Conservation (phyloP, 176 grass and related monocot species). For the Puya raimondii region DNA sequence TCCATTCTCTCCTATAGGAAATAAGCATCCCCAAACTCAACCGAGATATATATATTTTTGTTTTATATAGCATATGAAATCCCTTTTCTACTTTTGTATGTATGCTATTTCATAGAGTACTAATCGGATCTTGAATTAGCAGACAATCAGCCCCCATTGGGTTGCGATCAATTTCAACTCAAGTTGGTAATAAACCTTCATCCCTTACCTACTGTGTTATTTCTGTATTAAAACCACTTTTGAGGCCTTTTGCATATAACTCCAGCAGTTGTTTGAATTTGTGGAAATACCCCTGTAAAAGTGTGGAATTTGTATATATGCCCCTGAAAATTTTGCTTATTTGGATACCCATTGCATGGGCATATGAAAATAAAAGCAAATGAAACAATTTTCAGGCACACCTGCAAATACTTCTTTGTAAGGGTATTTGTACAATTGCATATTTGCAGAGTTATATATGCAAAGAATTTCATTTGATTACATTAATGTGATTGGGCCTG, state of each 20-base stretch:
- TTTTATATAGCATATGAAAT: slow-evolving; percentile 6
- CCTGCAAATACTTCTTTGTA: too few relatives aligned
- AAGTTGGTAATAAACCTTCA: slow-evolving; percentile 45
- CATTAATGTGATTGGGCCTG: background rate
- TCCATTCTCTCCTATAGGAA: too few relatives aligned
- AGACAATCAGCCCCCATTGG: slow-evolving; percentile 58
- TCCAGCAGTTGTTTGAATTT: too few relatives aligned
- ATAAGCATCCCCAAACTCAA: too few relatives aligned
- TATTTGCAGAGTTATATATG: slow-evolving; percentile 1
- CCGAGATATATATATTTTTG: background rate
- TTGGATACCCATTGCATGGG: too few relatives aligned
- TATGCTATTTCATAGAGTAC: background rate
- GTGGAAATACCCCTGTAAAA: too few relatives aligned
- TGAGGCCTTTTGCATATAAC: too few relatives aligned
- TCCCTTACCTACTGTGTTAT: background rate
- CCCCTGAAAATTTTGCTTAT: too few relatives aligned
- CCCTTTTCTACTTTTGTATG: background rate
- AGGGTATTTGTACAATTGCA: background rate
- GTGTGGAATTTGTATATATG: too few relatives aligned
- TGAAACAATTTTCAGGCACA: too few relatives aligned
- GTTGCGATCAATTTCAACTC: slow-evolving; percentile 63
- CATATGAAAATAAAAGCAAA: too few relatives aligned
- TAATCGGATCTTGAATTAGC: slow-evolving; percentile 19
- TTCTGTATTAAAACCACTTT: background rate
- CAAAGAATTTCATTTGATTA: background rate